Conservation (phyloP, 2,329 filamentous ascomycete genomes). For the Colletotrichum incanum region DNA sequence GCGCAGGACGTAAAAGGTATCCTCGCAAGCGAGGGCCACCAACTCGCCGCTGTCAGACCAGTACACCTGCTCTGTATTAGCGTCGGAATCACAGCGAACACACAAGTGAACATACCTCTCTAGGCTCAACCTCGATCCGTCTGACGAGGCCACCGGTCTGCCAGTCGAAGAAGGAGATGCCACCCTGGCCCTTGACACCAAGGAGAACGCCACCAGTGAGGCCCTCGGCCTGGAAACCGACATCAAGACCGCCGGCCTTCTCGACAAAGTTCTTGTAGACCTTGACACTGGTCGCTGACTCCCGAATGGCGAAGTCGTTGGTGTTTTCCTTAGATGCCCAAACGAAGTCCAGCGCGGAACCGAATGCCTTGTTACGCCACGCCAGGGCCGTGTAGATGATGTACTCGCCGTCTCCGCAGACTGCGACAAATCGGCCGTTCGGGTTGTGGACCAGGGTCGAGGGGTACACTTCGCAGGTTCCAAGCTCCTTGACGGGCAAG, state of each 20-base stretch:
- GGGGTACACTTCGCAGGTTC: constrained; percentile 96
- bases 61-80: constrained; percentile 76
- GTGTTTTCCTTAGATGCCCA: constrained; percentile 98
- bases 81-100: too few relatives aligned
- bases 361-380: constrained; percentile 98
- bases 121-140: constrained; percentile 87
- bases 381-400: constrained; percentile 98
- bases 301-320: constrained; percentile 97
- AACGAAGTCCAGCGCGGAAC: constrained; percentile 93
- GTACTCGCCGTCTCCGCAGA: constrained; percentile 96
- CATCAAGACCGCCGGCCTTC: constrained; percentile 88
- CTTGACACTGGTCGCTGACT: constrained; percentile 94
- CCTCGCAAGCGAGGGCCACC: constrained; percentile 92
- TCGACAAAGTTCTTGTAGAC: constrained; percentile 99
- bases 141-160: constrained; percentile 89
- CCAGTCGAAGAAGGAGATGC: constrained; percentile 98
- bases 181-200: constrained; percentile 94
- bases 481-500: constrained; percentile 93
- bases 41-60: constrained; percentile 98
- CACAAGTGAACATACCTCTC: constrained; percentile 54
- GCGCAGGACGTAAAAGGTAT: constrained; percentile 93
- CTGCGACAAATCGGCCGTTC: constrained; percentile 86
- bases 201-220: constrained; percentile 90
- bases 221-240: constrained; percentile 95
- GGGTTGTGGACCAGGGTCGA: constrained; percentile 96